Evolutionary conservation across 805 yeast species (phyloP), one percentile per base, ranked within the genome.

Genomic region (Cyberlindnera bimundalis): DNA sequence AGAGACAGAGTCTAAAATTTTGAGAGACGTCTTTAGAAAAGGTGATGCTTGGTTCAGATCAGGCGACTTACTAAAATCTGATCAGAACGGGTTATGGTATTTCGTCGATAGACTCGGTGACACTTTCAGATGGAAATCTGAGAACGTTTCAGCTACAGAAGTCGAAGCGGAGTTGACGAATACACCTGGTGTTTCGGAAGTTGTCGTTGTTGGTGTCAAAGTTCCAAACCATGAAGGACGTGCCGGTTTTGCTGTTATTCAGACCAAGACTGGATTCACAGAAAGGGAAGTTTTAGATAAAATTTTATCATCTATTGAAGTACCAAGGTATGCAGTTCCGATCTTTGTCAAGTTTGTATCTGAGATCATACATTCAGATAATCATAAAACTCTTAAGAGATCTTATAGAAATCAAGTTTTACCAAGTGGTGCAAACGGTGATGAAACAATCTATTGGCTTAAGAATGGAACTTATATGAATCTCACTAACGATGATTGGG

Each of bases 51-150:
- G 88, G 84, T 83, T 84, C 55, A 73, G 96, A 56, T 76, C 87
- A 20, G 97, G 96, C 31, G 98, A 90, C 60, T 70, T 90, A 50
- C 68, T 91, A 56, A 78, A 68, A 51, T 65, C 71, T 58, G 96
- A 88, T 60, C 69, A 68, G 21, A 73, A 80, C 48, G 84, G 87
- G 1, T 65, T 81, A 49, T 72, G 84, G 59, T 87, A 83, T 63
- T 90, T 90, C 62, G 87, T 89, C 33, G 98, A 90, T 67, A 71
- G 98, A 56, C 65, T 91, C 56, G 98, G 98, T 30, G 98, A 90
- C 58, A 91, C 97, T 0, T 90, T 85, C 68, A 73, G 98, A 53
- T 90, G 98, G 98, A 91, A 88, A 66, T 84, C 95, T 2, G 98
- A 90, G 65, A 90, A 90, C 61, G 96, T 91, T 10, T 80, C 93